Evolutionary conservation across 2,329 filamentous ascomycete genomes (phyloP).

Genomic region (Aspergillus japonicus): DNA sequence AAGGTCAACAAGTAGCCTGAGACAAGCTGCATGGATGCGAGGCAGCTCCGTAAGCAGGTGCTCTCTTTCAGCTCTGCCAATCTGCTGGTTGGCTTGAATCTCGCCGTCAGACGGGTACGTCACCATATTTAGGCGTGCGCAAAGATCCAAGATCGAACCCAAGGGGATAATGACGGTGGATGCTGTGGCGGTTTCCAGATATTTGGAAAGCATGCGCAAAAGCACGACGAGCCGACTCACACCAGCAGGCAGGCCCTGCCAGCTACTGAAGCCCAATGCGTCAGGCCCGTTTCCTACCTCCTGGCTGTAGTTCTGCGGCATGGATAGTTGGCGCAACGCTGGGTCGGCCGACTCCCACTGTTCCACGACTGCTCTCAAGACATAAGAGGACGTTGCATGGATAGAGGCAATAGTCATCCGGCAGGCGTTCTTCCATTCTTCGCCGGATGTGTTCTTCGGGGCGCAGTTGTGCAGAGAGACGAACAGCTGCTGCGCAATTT

Average conservation of each 20-base stretch:
- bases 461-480: constrained; percentile 76
- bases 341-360: constrained; percentile 71
- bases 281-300: constrained; percentile 41
- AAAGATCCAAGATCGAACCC: constrained; percentile 65
- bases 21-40: constrained; percentile 68
- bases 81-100: constrained; percentile 67
- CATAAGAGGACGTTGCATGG: constrained; percentile 70
- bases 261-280: constrained; percentile 58
- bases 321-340: constrained; percentile 31
- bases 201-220: constrained; percentile 63
- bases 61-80: constrained; percentile 78
- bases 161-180: constrained; percentile 66
- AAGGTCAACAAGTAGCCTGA: constrained; percentile 61
- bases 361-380: constrained; percentile 77
- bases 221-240: constrained; percentile 67
- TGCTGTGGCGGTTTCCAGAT: constrained; percentile 64
- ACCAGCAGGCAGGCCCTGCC: constrained; percentile 74
- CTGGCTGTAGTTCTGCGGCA: constrained; percentile 36
- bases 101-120: constrained; percentile 49
- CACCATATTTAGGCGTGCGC: constrained; percentile 68
- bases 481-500: constrained; percentile 63
- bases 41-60: constrained; percentile 73
- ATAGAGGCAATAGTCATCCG: constrained; percentile 61
- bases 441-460: constrained; percentile 71
- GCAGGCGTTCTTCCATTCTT: constrained; percentile 74